These are phyloP conservation scores for Penicillium sumatraense DNA, from an alignment of 2,329 filamentous ascomycete genomes.

Conservation along the genomic window DNA sequence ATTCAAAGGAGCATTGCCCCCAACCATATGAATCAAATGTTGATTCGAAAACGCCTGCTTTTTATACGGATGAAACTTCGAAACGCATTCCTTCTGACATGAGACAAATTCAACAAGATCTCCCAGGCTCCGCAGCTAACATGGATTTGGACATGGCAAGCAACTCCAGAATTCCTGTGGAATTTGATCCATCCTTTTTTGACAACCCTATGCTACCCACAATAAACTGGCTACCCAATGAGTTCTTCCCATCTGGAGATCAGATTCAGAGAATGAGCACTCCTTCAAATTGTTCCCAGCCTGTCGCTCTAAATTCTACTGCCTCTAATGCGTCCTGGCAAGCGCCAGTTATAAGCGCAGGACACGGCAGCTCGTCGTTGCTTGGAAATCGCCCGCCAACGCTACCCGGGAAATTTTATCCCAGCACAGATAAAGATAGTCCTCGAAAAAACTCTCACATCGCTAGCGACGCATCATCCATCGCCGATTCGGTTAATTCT, in stretches of 20 bases:
- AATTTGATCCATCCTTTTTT: conserved; percentile 31
- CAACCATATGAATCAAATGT: conserved; percentile 12
- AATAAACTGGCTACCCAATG: conserved; percentile 45
- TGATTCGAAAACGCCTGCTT: conserved; percentile 18
- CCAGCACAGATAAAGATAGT: conserved; percentile 23
- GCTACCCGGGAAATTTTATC: conserved; percentile 23
- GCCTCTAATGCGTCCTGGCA: conserved; percentile 31
- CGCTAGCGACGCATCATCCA: conserved; percentile 28
- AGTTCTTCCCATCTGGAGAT: conserved; percentile 27
- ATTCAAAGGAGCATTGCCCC: not conserved
- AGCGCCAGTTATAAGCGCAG: conserved; percentile 29
- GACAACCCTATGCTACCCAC: conserved; percentile 34
- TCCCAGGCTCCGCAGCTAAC: conserved; percentile 13
- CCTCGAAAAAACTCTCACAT: conserved; percentile 24
- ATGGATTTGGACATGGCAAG: conserved; percentile 25
- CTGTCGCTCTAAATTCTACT: conserved; percentile 21
- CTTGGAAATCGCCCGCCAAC: conserved; percentile 24
- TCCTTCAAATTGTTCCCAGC: conserved; percentile 24
- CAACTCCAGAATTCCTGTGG: conserved; percentile 25
- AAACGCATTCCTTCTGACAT: conserved; percentile 11
- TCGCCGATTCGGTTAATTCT: conserved; percentile 23
- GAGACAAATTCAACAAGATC: conserved; percentile 12
- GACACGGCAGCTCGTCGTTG: conserved; percentile 18
- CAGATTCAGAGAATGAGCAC: conserved; percentile 14
- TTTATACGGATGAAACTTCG: conserved; percentile 10